Base-by-base conservation (phyloP, 164 flowering plant species). In the Magnolia officinalis region DNA sequence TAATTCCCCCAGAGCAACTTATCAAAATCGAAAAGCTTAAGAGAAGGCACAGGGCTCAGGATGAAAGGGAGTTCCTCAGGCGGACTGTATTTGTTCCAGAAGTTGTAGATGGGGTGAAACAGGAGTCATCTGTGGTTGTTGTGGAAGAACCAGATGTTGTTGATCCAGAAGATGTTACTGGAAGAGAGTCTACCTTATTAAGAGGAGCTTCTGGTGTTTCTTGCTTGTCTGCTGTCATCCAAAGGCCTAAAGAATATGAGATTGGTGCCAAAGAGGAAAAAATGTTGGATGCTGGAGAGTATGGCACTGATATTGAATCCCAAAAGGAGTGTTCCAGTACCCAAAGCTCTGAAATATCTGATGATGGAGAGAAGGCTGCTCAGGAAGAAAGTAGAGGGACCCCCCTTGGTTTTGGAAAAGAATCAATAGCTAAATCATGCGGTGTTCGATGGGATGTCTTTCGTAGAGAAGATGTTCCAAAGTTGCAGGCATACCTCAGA, bases 371-470 rank as follows among this genome's bases (percentile, higher is more conserved):
- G 51, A 81, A 31, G 37, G 55, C 63, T n/a, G 66, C 16, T 72
- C 73, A 50, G 67, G 81, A 63, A 18, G 74, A 81, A 58, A 77
- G 73, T 16, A 23, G 73, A 26, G 77, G 78, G 63, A 80, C 76
- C 72, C 55, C 76, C 20, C 61, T n/a, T 65, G 19, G 45, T 75
- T 20, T 74, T 45, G 73, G 66, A 50, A 80, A 76, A 50, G 72
- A 73, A 74, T 45, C 49, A 50, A 45, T 68, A 31, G 37, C 76
- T 19, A 74, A 79, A 58, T 63, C 88, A 63, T 84, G 85, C 78
- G 93, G 94, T 72, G 91, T 90, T 50, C 86, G 82, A 63, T 93
- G 96, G 96, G 98, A 91, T 86, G 82, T 93, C 65, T 93, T 93
- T 67, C 90, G 90, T 21, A 85, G 96, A 78, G 87, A 93, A 83